phyloP scores from a whole-genome alignment of 1,139 yeast species.

The Blastobotrys malaysiensis region DNA sequence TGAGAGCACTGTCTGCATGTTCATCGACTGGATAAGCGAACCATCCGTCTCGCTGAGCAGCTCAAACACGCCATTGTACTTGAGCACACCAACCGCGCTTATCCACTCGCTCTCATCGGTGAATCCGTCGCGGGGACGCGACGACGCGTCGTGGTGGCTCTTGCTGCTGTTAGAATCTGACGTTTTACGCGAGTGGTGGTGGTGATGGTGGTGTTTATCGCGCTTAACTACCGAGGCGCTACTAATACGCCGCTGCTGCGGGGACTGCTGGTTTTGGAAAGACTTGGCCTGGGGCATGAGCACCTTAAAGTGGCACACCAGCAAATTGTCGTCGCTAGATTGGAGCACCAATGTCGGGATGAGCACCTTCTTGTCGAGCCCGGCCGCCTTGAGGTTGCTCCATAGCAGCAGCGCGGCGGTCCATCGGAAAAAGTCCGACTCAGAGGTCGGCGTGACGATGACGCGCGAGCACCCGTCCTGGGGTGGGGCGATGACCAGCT shows the following conservation, averaged over 20 bases:
- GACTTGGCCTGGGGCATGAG: conserved; percentile 21
- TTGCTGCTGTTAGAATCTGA: neutral
- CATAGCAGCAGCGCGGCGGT: conserved; percentile 21
- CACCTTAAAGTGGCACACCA: conserved; percentile 29
- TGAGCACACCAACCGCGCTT: conserved; percentile 66
- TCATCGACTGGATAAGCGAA: conserved; percentile 54
- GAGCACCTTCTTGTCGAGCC: conserved; percentile 21
- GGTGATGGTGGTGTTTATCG: neutral
- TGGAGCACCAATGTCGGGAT: conserved; percentile 16
- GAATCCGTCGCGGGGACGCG: conserved; percentile 8
- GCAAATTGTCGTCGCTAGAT: conserved; percentile 18
- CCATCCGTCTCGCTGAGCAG: conserved; percentile 64
- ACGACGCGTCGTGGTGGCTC: too few species aligned
- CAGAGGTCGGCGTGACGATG: conserved; percentile 21
- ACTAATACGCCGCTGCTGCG: neutral
- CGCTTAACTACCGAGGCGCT: neutral
- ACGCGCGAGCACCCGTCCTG: conserved; percentile 17
- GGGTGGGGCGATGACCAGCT: conserved; percentile 19
- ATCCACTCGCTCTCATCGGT: conserved; percentile 59
- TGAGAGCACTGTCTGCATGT: conserved; percentile 50
- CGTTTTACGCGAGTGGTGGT: neutral
- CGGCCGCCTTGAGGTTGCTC: conserved; percentile 24
- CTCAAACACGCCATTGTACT: conserved; percentile 60
- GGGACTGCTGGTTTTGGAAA: too few species aligned
- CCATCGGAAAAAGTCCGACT: conserved; percentile 23